Percentiles rank a stretch among this genome's conserved stretches.
phyloP scores from a whole-genome alignment of 2,329 filamentous ascomycete genomes.

The Cladosporium austrohemisphaericum region DNA sequence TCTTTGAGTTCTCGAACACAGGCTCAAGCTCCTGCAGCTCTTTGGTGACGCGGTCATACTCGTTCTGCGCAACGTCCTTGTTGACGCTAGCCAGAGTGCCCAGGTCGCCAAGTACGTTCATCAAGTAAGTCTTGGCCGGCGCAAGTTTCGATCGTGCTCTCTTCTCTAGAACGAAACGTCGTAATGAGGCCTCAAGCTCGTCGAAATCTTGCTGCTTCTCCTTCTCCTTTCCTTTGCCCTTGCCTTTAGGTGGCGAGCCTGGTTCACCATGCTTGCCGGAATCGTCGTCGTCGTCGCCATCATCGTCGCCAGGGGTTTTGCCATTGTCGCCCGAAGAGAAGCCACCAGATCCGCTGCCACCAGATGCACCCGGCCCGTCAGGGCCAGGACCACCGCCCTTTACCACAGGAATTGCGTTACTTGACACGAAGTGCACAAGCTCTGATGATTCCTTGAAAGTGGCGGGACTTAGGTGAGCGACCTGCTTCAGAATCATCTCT shows the following conservation, averaged over 20 bases:
- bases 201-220: constrained; percentile 89
- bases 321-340: constrained; percentile 39
- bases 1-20: constrained; percentile 76
- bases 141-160: constrained; percentile 91
- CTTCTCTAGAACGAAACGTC: constrained; percentile 94
- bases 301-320: constrained; percentile 29
- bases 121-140: constrained; percentile 88
- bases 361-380: constrained; percentile 35
- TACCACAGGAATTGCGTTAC: constrained; percentile 81
- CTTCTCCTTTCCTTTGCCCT: constrained; percentile 72
- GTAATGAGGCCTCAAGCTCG: constrained; percentile 78
- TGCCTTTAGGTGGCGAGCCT: constrained; percentile 50
- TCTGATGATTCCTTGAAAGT: constrained; percentile 91
- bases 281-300: constrained; percentile 53
- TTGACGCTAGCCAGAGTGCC: constrained; percentile 81
- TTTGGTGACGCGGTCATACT: constrained; percentile 75
- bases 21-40: constrained; percentile 83
- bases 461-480: constrained; percentile 79
- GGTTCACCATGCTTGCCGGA: constrained; percentile 50
- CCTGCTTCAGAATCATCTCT: constrained; percentile 88
- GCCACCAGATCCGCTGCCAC: constrained; percentile 29
- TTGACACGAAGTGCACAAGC: constrained; percentile 95
- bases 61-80: constrained; percentile 76
- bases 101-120: constrained; percentile 89
- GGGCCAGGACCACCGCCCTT: constrained; percentile 57